Base-by-base conservation (phyloP, 164 flowering plant genomes). In the Amborella trichopoda region DNA sequence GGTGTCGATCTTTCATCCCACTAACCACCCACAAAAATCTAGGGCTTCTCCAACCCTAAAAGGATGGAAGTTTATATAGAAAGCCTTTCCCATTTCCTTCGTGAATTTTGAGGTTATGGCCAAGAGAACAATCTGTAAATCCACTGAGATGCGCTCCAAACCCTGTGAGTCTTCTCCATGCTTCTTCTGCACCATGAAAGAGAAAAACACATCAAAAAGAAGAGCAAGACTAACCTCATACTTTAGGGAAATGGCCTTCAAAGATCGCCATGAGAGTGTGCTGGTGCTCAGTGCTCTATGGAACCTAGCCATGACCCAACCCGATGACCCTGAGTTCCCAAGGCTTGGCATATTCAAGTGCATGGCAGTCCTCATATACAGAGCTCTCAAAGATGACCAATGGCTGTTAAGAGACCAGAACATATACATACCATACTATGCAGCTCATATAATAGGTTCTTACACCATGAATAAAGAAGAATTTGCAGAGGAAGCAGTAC, bases 371-470 rank as follows among this genome's bases (percentile, higher is more conserved):
- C 52, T 88, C 36, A 70, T 88, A 44, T 2, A 27, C 30, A 68
- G 48, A 59, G 80, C 73, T 21, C 1, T 81, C 22, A 53, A 50
- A 3, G 65, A 84, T 44, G 38, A 25, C 42, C 40, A 40, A 8
- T 88, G 97, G 97, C 71, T 84, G 40, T 56, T 51, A 3, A 54
- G 41, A 20, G 60, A 72, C 45, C 94, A 84, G 39, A 88, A 88
- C 61, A 67, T 82, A 0, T 88, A 76, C 48, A 71, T 82, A 3
- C 91, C 97, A n/a, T 88, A 88, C 43, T 88, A 88, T 48, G 94
- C 96, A 1, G 91, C 96, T 18, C 96, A 88, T 39, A 58, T 88
- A 0, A 75, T 88, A n/a, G 97, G 97, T 0, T 81, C 97, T 10
- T 88, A 84, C 67, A 84, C 94, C 38, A 84, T 88, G 83, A 78